These are phyloP conservation scores for Jatropha curcas DNA, from an alignment of 345 rosid genomes.

Conservation along the genomic window DNA sequence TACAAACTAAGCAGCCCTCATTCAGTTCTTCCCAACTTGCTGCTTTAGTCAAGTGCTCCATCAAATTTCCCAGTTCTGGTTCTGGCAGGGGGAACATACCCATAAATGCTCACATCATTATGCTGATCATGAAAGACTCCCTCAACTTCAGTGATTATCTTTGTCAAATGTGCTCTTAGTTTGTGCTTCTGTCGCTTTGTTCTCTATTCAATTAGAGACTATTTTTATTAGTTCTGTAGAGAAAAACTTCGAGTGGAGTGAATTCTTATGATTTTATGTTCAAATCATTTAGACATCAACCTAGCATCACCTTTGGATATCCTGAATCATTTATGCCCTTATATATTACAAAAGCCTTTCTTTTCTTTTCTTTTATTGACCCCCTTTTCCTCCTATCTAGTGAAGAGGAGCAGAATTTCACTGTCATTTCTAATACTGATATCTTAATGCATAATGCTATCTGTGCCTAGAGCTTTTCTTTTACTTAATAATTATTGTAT, in stretches of 20 bases:
- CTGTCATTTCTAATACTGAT: not conserved
- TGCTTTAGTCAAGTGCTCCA: not conserved
- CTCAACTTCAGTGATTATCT: too few relatives aligned
- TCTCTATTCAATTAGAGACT: not conserved
- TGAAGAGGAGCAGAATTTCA: not conserved
- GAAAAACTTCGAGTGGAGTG: not conserved
- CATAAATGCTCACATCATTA: not conserved
- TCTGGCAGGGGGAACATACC: not conserved
- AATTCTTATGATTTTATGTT: not conserved
- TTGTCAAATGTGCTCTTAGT: not conserved
- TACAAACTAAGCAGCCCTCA: not conserved
- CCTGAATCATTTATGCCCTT: not conserved
- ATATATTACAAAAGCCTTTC: too few relatives aligned
- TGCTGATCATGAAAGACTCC: not conserved
- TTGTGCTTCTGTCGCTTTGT: not conserved
- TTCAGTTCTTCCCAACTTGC: not conserved
- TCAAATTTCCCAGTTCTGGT: not conserved
- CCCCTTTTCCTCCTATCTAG: not conserved
- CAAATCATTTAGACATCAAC: not conserved
- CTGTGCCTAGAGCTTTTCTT: not conserved
- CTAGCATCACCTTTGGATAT: not conserved
- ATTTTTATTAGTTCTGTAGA: not conserved
- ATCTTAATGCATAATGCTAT: not conserved
- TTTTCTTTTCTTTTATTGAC: too few relatives aligned
- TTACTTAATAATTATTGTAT: not conserved